Conservation (phyloP, 768 basidiomycete genomes). For the button mushroom (Agaricus bisporus) region DNA sequence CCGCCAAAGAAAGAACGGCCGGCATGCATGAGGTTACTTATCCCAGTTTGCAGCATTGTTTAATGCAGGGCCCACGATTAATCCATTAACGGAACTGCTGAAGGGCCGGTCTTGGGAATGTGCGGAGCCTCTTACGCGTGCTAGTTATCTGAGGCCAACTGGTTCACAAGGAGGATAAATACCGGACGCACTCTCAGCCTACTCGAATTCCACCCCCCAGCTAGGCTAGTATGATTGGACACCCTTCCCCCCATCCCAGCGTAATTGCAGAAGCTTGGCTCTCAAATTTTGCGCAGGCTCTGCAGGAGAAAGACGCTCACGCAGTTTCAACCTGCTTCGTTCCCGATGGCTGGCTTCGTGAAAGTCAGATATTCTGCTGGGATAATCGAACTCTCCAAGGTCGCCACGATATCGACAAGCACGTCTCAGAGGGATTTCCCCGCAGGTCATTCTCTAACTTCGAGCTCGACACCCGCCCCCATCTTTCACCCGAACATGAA, state of each 20-base stretch:
- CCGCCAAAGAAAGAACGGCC: no score
- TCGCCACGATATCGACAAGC: background rate
- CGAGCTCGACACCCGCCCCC: background rate
- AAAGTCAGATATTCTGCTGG: slow-evolving; percentile 8
- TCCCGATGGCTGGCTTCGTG: slow-evolving; percentile 6
- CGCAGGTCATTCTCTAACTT: slow-evolving; percentile 3
- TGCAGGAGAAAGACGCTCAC: background rate
- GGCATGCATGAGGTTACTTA: no score
- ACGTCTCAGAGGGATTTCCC: background rate
- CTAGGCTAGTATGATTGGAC: background rate
- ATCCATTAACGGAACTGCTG: no score
- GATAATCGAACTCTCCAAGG: slow-evolving; percentile 7
- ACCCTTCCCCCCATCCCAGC: background rate
- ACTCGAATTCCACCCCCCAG: background rate
- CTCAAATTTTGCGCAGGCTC: background rate
- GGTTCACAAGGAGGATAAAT: background rate
- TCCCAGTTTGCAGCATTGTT: no score
- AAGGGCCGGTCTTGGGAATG: no score
- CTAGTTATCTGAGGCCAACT: no score
- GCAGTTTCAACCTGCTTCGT: background rate
- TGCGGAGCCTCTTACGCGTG: no score
- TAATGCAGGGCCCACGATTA: no score
- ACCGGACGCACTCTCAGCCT: background rate
- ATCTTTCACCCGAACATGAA: slow-evolving; percentile 1
- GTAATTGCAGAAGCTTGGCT: slow-evolving; percentile 2